Conservation (phyloP, 2,329 filamentous ascomycete species). For the Colletotrichum neosansevieriae region DNA sequence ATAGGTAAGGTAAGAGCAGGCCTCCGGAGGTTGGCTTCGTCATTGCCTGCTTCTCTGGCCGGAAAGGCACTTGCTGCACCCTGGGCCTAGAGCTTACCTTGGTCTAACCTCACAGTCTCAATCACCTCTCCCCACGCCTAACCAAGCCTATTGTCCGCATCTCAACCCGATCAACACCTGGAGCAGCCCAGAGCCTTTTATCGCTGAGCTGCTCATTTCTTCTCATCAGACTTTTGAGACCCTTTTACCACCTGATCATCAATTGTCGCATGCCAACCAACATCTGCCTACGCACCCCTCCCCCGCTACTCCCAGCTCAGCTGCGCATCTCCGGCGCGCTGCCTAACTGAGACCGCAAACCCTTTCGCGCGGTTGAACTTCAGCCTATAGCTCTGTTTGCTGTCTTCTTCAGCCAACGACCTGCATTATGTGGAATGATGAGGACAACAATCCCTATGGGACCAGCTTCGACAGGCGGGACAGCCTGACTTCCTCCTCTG, state of each 20-base stretch:
- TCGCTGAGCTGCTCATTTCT: not conserved
- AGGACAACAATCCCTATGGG: conserved; percentile 98
- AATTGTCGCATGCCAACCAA: conserved; percentile 17
- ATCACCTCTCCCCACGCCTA: conserved; percentile 34
- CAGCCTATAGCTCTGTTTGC: conserved; percentile 32
- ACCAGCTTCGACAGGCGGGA: conserved; percentile 89
- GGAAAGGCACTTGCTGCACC: conserved; percentile 35
- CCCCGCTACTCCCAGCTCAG: conserved; percentile 38
- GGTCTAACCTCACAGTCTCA: conserved; percentile 34
- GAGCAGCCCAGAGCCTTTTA: not conserved
- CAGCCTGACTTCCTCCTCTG: conserved; percentile 77
- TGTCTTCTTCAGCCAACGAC: not conserved
- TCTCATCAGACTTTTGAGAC: not conserved
- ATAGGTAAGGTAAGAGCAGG: conserved; percentile 9
- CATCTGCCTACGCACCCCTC: conserved; percentile 36
- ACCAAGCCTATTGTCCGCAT: conserved; percentile 23
- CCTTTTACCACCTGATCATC: conserved; percentile 2
- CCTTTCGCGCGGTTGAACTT: conserved; percentile 23
- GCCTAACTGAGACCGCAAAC: conserved; percentile 34
- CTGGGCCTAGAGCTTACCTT: conserved; percentile 36
- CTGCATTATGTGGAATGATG: conserved; percentile 93
- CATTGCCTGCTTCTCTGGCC: conserved; percentile 36
- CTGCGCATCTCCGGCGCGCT: conserved; percentile 37
- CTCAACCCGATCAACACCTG: conserved; percentile 19
- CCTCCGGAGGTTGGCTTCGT: conserved; percentile 35